Percentiles rank a stretch among this genome's conserved stretches.
Evolutionary conservation across 202 grass and related monocot species (phyloP).

Genomic region (Musa balbisiana): DNA sequence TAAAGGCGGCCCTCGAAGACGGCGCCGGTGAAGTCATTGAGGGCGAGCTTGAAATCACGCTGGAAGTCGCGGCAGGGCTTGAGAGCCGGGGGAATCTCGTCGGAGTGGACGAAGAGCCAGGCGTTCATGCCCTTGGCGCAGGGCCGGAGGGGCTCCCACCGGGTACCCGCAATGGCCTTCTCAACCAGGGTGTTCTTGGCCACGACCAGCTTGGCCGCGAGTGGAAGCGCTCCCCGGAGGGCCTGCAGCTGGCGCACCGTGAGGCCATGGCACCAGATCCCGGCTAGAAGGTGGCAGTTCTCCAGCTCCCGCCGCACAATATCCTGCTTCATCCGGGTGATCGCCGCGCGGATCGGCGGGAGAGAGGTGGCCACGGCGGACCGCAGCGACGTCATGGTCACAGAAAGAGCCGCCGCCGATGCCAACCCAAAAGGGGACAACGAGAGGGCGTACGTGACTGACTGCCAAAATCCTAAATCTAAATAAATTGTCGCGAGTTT

Average conservation of each 20-base stretch:
- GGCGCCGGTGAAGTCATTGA: slow-evolving; percentile 15
- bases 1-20: slow-evolving; percentile 12
- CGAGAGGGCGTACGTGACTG: too few relatives aligned
- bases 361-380: background rate
- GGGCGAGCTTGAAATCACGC: background rate
- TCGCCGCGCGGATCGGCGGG: background rate
- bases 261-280: slow-evolving; percentile 17
- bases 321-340: background rate
- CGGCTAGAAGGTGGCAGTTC: slow-evolving; percentile 12
- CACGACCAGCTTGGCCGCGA: background rate
- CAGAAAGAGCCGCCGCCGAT: background rate
- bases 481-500: too few relatives aligned
- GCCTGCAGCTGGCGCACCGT: slow-evolving; percentile 12
- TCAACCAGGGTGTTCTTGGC: slow-evolving; percentile 4
- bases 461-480: too few relatives aligned
- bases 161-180: slow-evolving; percentile 8
- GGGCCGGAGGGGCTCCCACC: slow-evolving; percentile 8
- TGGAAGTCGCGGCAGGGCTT: slow-evolving; percentile 10
- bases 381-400: background rate
- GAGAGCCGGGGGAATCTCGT: slow-evolving; percentile 3
- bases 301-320: slow-evolving; percentile 15
- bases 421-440: background rate
- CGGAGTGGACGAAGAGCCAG: slow-evolving; percentile 17
- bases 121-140: slow-evolving; percentile 15
- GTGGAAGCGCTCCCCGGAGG: background rate